Conservation (phyloP, 192 early-diverging fungal genomes). For the Mortierella claussenii region DNA sequence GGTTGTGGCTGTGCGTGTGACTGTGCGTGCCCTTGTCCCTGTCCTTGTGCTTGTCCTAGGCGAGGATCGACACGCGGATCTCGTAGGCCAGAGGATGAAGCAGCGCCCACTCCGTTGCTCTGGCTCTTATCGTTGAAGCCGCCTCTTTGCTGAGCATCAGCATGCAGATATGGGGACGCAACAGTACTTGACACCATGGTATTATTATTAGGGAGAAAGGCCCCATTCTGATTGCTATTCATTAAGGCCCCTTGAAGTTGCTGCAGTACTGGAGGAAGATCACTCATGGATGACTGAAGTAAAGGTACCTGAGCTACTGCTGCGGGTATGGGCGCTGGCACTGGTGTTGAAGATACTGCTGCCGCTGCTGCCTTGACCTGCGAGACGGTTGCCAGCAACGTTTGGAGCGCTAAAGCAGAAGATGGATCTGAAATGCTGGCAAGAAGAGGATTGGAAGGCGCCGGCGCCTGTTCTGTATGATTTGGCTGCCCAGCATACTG, state of each 20-base stretch:
- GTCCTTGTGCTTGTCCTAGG: slow-evolving; percentile 1
- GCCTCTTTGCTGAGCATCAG: slow-evolving; percentile 10
- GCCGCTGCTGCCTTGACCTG: slow-evolving; percentile 41
- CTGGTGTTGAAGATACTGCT: background rate
- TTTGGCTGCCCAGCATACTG: background rate
- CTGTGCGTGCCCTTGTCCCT: slow-evolving; percentile 15
- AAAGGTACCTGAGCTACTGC: background rate
- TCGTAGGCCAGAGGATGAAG: background rate
- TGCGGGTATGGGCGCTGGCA: background rate
- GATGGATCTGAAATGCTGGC: slow-evolving; percentile 39
- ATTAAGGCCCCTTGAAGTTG: slow-evolving; percentile 44
- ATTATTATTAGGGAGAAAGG: slow-evolving; percentile 48
- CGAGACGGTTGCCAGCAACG: slow-evolving; percentile 29
- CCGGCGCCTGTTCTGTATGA: background rate
- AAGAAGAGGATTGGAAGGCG: slow-evolving; percentile 12
- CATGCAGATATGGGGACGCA: slow-evolving; percentile 24
- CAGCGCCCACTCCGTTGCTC: background rate
- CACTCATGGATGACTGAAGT: slow-evolving; percentile 3
- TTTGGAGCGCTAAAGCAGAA: slow-evolving; percentile 41
- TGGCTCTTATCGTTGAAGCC: background rate
- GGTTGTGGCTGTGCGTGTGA: slow-evolving; percentile 23
- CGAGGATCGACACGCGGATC: slow-evolving; percentile 25
- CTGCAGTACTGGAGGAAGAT: slow-evolving; percentile 34
- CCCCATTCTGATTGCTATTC: slow-evolving; percentile 47
- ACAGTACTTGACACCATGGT: slow-evolving; percentile 26